These are phyloP conservation scores for Borovskyia barvae DNA, from an alignment of 208 protist species.

Conservation along the genomic window DNA sequence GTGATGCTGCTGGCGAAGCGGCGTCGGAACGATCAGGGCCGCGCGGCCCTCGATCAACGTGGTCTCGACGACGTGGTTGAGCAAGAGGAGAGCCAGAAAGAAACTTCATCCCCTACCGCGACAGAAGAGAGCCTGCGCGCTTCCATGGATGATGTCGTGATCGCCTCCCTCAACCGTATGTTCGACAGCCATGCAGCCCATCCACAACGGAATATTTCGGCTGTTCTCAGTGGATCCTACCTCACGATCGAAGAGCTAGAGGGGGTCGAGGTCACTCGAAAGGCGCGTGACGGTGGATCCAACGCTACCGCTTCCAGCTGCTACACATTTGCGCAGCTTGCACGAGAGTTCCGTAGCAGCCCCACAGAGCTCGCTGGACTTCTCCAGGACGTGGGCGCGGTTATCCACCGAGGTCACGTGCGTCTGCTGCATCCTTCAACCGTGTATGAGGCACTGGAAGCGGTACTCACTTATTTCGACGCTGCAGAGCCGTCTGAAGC, in stretches of 20 bases:
- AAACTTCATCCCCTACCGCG: background rate
- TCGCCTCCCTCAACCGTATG: slow-evolving; percentile 37
- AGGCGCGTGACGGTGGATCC: background rate
- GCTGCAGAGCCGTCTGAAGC: slow-evolving; percentile 8
- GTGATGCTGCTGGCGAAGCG: slow-evolving; percentile 51
- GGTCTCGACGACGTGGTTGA: background rate
- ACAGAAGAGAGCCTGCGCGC: too few species aligned
- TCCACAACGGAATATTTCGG: slow-evolving; percentile 28
- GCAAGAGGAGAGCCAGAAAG: background rate
- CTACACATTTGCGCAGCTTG: slow-evolving; percentile 57
- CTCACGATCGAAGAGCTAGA: slow-evolving; percentile 57
- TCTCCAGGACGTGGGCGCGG: slow-evolving; percentile 35
- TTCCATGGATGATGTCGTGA: slow-evolving; percentile 26
- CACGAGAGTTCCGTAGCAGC: slow-evolving; percentile 33
- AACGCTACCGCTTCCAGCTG: background rate
- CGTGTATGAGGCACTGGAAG: slow-evolving; percentile 33
- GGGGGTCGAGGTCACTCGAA: background rate
- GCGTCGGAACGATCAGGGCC: slow-evolving; percentile 5
- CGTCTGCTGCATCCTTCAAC: slow-evolving; percentile 50
- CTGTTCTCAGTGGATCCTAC: slow-evolving; percentile 27
- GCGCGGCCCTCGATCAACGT: background rate
- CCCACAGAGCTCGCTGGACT: slow-evolving; percentile 41
- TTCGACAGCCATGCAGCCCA: slow-evolving; percentile 43
- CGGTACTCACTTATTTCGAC: slow-evolving; percentile 40
- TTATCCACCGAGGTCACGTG: slow-evolving; percentile 49